A percentile compares a stretch with the other conserved stretches of the same genome.
Conservation (phyloP, 768 basidiomycete genomes). For the Boletus rufocinnamomeus region DNA sequence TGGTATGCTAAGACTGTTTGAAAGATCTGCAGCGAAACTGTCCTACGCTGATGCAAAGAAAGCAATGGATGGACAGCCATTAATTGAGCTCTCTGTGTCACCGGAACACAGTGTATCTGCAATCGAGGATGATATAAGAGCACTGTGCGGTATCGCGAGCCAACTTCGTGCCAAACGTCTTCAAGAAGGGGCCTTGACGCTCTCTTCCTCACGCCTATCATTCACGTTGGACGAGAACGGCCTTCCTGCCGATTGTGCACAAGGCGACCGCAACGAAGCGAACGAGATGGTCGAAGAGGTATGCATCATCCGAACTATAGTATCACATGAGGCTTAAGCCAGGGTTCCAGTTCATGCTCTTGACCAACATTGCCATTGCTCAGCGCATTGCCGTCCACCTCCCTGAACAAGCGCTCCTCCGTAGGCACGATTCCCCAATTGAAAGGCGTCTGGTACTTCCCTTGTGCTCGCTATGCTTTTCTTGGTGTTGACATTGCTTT, state of each 20-base stretch:
- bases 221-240: constrained; percentile 84
- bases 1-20: constrained; percentile 3
- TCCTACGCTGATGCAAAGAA: constrained; percentile 81
- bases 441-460: constrained; percentile 77
- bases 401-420: constrained; percentile 95
- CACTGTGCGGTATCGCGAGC: constrained; percentile 66
- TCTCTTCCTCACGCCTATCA: constrained; percentile 66
- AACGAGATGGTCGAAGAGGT: constrained; percentile 91
- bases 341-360: constrained; percentile 79
- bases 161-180: constrained; percentile 73
- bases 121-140: constrained; percentile 75
- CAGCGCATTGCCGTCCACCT: constrained; percentile 92
- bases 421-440: constrained; percentile 91
- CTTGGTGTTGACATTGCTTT: constrained; percentile 11
- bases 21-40: constrained; percentile 83
- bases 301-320: constrained; percentile 15
- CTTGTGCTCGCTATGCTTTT: not conserved
- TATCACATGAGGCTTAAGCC: constrained; percentile 5
- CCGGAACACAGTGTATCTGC: constrained; percentile 60
- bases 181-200: constrained; percentile 76
- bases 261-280: constrained; percentile 66
- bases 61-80: constrained; percentile 71
- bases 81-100: constrained; percentile 53
- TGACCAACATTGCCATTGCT: constrained; percentile 87
- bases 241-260: constrained; percentile 75